Evolutionary conservation across 306 rosid species (phyloP), one percentile per base, ranked within the genome.

Genomic region (Luffa acutangula): DNA sequence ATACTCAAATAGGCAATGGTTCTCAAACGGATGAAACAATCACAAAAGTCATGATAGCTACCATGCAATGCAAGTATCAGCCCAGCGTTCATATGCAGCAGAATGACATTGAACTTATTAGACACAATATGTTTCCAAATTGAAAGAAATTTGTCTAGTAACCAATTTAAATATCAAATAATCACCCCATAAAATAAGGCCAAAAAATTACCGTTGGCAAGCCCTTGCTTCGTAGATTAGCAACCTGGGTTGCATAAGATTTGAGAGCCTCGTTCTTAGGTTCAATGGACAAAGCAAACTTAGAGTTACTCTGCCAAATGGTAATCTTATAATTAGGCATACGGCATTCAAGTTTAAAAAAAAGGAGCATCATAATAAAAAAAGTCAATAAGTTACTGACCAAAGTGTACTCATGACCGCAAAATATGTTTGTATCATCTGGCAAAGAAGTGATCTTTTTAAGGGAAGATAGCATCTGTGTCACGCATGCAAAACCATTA

Each of bases 361-460:
- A 34, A 6, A 4, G 17, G 43, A 52, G 39, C n/a, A 43, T 49
- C 60, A 39, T 18, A 37, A 39, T 51, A 10, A 31, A 9, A 62
- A 8, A 8, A 9, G 59, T 14, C 41, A 79, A 25, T 63, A 74
- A 51, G 57, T 49, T 76, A 83, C 96, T 73, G 74, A 95, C 99
- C 96, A 87, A 69, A 10, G 99, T 95, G 82, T 93, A 88, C 54
- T 93, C 97, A 66, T 95, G 99, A 80, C 99, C 96, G 46, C 91
- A 93, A 74, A 88, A 95, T 79, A 95, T 85, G 81, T 78, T 87
- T 33, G 99, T 95, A 78, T 87, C 85, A 12, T 95, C 99, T 25
- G 97, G 90, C 87, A 93, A 85, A 42, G 92, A 76, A 86, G 39
- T 82, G 80, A 95, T 90, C 92, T 87, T 95, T 81, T 80, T 58